Evolutionary conservation across 2,329 filamentous ascomycete genomes (phyloP), one percentile per base, ranked within the genome.

Genomic region (Pestalotiopsis sp.): DNA sequence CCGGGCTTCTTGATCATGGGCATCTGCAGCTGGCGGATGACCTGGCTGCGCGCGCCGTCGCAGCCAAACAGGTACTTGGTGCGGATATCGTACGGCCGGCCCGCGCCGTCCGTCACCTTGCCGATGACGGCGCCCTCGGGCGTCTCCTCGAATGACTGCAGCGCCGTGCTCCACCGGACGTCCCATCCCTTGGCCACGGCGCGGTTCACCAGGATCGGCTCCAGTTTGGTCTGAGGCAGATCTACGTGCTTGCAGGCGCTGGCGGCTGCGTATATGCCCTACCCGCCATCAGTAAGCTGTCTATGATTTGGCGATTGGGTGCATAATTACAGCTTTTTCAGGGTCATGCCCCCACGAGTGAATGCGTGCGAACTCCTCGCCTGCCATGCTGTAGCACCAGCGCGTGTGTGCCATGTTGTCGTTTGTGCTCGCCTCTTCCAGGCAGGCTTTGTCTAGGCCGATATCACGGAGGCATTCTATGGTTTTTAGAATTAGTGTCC

Each of bases 41-140:
- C 78, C 63, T 77, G 77, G 69, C 81, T 83, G 11, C 77, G 76
- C 0, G 79, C 80, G 2, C 83, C 89, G 74, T 91, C 89, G 59
- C 85, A 86, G 3, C 89, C 89, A 70, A 90, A 89, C 7, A 91
- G 78, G 70, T 87, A 91, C 66, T 84, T 85, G 0, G 87, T 84
- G 9, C 81, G 79, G 52, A 74, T 25, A 9, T 70, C 36, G 57
- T 69, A 91, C 82, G 27, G 72, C 84, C 78, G 76, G 0, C 81
- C 78, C 3, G 83, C 39, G 9, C 76, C 77, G 68, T 85, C 82
- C 17, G 74, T 74, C 2, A 84, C 65, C 2, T 70, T 71, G 66
- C 70, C 73, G 1, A 72, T 61, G 12, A 73, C 71, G 52, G 41
- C 13, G 12, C 67, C 68, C 61, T 67, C 71, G 4, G 68, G 67